Percentiles rank a stretch among this genome's conserved stretches.
Conservation (phyloP, 2,329 filamentous ascomycete genomes). For the Paraphoma chrysanthemicola region DNA sequence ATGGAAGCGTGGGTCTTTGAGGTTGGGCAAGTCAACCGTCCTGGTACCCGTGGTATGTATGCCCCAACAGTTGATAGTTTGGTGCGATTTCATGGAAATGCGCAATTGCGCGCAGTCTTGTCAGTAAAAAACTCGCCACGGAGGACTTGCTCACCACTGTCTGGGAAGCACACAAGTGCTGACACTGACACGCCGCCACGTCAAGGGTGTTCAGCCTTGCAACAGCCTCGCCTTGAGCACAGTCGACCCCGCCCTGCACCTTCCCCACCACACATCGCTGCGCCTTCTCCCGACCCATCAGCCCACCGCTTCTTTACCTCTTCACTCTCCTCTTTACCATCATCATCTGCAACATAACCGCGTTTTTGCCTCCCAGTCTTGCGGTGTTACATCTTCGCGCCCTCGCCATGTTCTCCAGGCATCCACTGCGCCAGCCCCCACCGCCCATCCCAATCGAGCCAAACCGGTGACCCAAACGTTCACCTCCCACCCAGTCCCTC, state of each 20-base stretch:
- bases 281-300: conserved; percentile 8
- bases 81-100: conserved; percentile 11
- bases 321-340: conserved; percentile 1
- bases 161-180: background rate
- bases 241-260: conserved; percentile 14
- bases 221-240: conserved; percentile 9
- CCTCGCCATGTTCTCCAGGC: conserved; percentile 15
- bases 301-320: conserved; percentile 15
- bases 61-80: background rate
- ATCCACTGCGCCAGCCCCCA: conserved; percentile 28
- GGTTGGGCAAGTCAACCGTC: too few species aligned
- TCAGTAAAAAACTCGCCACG: background rate
- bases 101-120: conserved; percentile 16
- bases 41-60: too few species aligned
- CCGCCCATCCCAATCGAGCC: conserved; percentile 13
- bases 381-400: conserved; percentile 2
- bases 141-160: conserved; percentile 1
- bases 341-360: conserved; percentile 3
- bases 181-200: background rate
- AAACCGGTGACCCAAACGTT: conserved; percentile 35
- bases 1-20: too few species aligned
- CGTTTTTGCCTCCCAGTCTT: conserved; percentile 2
- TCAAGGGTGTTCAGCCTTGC: conserved; percentile 14
- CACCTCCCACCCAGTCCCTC: conserved; percentile 12
- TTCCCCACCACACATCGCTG: conserved; percentile 5